Evolutionary conservation across 2,329 filamentous ascomycete genomes (phyloP), one percentile per base, ranked within the genome.

Genomic region (Grosmannia huntii): DNA sequence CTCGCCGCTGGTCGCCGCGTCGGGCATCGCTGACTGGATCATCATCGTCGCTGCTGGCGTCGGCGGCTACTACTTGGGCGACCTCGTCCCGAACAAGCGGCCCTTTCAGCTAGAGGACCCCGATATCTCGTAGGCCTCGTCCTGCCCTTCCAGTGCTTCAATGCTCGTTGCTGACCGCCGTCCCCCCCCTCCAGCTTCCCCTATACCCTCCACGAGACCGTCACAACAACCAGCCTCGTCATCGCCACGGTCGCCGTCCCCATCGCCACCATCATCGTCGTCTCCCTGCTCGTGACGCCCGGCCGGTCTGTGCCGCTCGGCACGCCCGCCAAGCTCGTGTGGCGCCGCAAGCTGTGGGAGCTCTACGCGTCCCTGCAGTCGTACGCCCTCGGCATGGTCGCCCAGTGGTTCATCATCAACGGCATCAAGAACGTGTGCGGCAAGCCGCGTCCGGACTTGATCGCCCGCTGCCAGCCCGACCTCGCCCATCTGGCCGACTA

Each of bases 371-470:
- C 89, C 60, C 89, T 86, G 83, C 82, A 96, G 66, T 91, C 91
- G 0, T 77, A 96, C 3, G 88, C 78, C 0, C 75, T 96, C 21
- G 83, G 87, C 3, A 75, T 90, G 11, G 83, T 85, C 2, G 76
- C 82, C 2, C 80, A 87, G 5, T 95, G 87, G 75, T 83, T 94
- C 70, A 83, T 95, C 65, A 92, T 90, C 0, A 84, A 89, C 65
- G 88, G 86, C 55, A 83, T 95, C 77, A 96, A 96, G 78, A 89
- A 86, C 66, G 82, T 86, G 23, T 85, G 92, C 55, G 97, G 94
- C 71, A 86, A 89, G 63, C 91, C 90, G 19, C 73, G 81, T 6
- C 81, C 81, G 0, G 81, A 84, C 63, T 68, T 84, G 4, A 68
- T 84, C 28, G 79, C 80, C 2, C 82, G 90, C 52, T 97, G 92